Evolutionary conservation across 192 early-diverging fungal genomes (phyloP).

Genomic region (Fimicolochytrium jonesii): DNA sequence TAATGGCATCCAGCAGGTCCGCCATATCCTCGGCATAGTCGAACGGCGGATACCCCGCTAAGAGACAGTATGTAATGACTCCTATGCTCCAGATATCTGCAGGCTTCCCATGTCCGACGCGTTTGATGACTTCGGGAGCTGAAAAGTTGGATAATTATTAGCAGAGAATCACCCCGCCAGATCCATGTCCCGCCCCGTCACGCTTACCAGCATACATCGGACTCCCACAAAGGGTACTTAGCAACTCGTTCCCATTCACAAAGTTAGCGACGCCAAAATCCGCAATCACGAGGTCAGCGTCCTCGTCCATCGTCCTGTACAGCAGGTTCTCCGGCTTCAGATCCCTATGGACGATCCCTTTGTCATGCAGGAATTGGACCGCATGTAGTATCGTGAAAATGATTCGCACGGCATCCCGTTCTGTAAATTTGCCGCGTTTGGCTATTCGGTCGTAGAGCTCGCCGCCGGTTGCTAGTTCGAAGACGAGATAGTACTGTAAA

Average conservation of each 20-base stretch:
- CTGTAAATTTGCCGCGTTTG: conserved; percentile 59
- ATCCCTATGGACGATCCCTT: conserved; percentile 79
- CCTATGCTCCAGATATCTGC: conserved; percentile 91
- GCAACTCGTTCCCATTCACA: conserved; percentile 41
- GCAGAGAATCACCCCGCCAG: neutral
- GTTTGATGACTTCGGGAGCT: conserved; percentile 75
- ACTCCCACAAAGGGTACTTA: conserved; percentile 44
- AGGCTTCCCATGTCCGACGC: conserved; percentile 53
- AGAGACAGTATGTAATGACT: conserved; percentile 80
- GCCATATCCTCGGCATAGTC: conserved; percentile 45
- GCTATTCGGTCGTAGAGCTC: conserved; percentile 90
- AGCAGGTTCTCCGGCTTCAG: conserved; percentile 55
- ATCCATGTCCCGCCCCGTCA: no score
- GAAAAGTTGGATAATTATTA: conserved; percentile 4
- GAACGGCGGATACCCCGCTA: conserved; percentile 83
- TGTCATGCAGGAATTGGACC: conserved; percentile 78
- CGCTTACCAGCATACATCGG: conserved; percentile 49
- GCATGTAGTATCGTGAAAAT: conserved; percentile 73
- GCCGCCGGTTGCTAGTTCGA: conserved; percentile 72
- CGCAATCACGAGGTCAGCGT: conserved; percentile 44
- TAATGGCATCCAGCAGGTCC: conserved; percentile 48
- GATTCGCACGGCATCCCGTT: conserved; percentile 76
- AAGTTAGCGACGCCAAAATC: conserved; percentile 56
- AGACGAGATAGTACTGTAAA: conserved; percentile 42
- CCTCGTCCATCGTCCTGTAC: conserved; percentile 19